These are phyloP conservation scores for Xylariales sp. DNA, from an alignment of 2,329 filamentous ascomycete species.

Conservation along the genomic window DNA sequence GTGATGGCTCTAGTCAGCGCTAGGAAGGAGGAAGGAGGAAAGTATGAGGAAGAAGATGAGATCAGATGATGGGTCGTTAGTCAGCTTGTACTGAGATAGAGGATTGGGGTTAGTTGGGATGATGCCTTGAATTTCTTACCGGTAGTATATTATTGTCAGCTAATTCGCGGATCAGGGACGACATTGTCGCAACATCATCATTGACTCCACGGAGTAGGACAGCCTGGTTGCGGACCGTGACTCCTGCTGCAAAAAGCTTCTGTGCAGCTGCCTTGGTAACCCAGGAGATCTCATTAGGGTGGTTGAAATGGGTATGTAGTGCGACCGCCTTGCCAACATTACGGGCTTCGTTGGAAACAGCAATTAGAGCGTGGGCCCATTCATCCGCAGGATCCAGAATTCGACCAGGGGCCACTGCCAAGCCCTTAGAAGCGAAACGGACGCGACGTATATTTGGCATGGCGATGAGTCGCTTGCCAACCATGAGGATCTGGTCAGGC, in stretches of 20 bases:
- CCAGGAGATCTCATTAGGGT: conserved; percentile 59
- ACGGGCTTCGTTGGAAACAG: conserved; percentile 45
- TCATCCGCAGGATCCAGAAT: conserved; percentile 46
- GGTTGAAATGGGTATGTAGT: conserved; percentile 63
- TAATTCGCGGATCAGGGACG: conserved; percentile 45
- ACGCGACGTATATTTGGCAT: conserved; percentile 56
- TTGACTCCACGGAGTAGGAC: conserved; percentile 58
- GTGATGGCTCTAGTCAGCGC: no score
- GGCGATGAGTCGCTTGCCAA: conserved; percentile 50
- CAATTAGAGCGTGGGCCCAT: conserved; percentile 50
- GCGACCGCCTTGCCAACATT: conserved; percentile 54
- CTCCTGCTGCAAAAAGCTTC: conserved; percentile 43
- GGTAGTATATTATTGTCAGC: no score
- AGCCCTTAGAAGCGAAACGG: conserved; percentile 57
- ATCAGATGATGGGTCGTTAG: no score
- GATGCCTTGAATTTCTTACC: no score
- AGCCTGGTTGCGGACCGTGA: conserved; percentile 56
- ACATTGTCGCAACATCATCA: conserved; percentile 49
- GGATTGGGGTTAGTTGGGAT: no score
- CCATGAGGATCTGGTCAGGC: conserved; percentile 45
- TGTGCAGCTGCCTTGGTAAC: conserved; percentile 47
- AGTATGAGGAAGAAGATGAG: no score
- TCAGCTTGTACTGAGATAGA: no score
- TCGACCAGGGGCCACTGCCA: conserved; percentile 54
- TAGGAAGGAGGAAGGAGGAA: no score